Conservation (phyloP, 1,284 basidiomycete species). For the Inonotus obliquus region DNA sequence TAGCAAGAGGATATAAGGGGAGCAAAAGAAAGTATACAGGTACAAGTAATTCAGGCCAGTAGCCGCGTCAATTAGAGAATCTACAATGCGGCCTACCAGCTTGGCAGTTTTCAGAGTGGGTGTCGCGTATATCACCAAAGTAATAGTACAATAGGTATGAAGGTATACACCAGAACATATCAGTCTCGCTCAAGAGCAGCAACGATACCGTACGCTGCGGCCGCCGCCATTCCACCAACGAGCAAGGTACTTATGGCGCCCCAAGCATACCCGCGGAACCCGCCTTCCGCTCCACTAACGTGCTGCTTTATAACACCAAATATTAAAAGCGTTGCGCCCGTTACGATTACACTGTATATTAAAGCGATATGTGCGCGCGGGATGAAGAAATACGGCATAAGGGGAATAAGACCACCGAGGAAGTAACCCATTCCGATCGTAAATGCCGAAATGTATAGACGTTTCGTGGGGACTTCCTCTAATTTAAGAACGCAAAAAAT, state of each 20-base stretch:
- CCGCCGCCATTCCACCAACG: conserved; percentile 89
- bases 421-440: conserved; percentile 90
- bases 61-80: too few species aligned
- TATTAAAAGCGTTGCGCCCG: conserved; percentile 79
- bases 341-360: conserved; percentile 71
- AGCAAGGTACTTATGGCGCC: conserved; percentile 87
- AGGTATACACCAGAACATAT: not conserved
- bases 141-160: too few species aligned
- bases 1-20: too few species aligned
- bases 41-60: too few species aligned
- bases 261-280: conserved; percentile 59
- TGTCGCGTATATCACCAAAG: too few species aligned
- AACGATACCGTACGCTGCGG: conserved; percentile 84
- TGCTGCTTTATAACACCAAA: conserved; percentile 91
- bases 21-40: too few species aligned
- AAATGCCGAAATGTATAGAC: conserved; percentile 79
- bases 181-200: conserved; percentile 55
- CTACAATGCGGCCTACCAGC: too few species aligned
- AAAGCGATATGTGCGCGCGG: conserved; percentile 59
- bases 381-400: conserved; percentile 90
- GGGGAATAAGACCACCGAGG: conserved; percentile 83
- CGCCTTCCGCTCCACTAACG: conserved; percentile 78
- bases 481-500: conserved; percentile 8
- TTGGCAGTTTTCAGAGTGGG: too few species aligned
- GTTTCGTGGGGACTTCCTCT: conserved; percentile 78